These are phyloP conservation scores for Aspergillus floridensis DNA, from an alignment of 2,329 filamentous ascomycete species.

Conservation along the genomic window DNA sequence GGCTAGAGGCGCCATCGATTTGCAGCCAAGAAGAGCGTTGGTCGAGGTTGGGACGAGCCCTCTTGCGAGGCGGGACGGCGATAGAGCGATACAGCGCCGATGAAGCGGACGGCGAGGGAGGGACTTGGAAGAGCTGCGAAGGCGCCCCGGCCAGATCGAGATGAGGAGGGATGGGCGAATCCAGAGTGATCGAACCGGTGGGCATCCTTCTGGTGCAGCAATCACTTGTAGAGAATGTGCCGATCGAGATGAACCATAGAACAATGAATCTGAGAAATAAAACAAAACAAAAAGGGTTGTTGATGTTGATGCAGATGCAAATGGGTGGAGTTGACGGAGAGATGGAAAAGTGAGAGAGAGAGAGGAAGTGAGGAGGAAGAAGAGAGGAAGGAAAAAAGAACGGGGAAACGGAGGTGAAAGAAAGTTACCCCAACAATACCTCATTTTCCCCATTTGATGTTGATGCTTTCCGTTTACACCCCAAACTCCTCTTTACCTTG, in stretches of 20 bases:
- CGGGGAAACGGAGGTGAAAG: not conserved
- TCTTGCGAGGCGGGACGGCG: slow-evolving; percentile 32
- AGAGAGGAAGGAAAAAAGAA: not conserved
- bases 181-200: slow-evolving; percentile 32
- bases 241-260: not conserved
- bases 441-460: too few species aligned
- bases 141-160: slow-evolving; percentile 39
- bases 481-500: not conserved
- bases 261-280: not conserved
- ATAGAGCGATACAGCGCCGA: slow-evolving; percentile 39
- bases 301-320: not conserved
- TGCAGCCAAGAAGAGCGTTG: slow-evolving; percentile 24
- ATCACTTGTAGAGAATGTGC: not conserved
- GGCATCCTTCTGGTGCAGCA: slow-evolving; percentile 23
- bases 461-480: not conserved
- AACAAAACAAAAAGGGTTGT: not conserved
- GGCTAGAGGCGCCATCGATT: slow-evolving; percentile 32
- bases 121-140: slow-evolving; percentile 39
- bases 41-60: slow-evolving; percentile 29
- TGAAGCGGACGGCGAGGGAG: slow-evolving; percentile 36
- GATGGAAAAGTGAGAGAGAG: not conserved
- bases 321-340: not conserved
- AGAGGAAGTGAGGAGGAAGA: slow-evolving; percentile 5
- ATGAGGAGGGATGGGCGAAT: slow-evolving; percentile 37
- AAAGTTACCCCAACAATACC: not conserved